Percentiles rank a stretch among this genome's conserved stretches.
phyloP scores from a whole-genome alignment of 139 green algal species.

The Chlorella sp. region DNA sequence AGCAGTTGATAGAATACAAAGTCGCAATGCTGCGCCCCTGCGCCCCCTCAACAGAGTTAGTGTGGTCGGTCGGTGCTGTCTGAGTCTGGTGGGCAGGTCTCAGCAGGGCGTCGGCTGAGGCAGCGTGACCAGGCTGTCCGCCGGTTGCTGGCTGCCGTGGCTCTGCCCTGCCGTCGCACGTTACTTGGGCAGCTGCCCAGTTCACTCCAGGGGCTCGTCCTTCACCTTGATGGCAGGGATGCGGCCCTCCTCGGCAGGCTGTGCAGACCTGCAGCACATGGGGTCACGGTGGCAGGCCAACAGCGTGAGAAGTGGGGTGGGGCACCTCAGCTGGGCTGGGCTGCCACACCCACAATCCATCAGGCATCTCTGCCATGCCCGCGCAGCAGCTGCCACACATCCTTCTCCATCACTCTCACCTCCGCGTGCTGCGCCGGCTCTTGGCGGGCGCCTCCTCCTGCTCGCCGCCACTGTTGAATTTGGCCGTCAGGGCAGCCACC shows the following conservation, averaged over 20 bases:
- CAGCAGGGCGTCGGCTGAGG: too few species aligned
- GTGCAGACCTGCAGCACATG: conserved; percentile 3
- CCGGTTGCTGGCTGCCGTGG: too few species aligned
- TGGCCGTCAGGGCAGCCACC: conserved; percentile 13
- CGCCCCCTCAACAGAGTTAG: too few species aligned
- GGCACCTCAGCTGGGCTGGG: not conserved
- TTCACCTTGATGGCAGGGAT: conserved; percentile 23
- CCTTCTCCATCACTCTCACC: not conserved
- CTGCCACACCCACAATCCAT: not conserved
- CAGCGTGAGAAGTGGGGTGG: too few species aligned
- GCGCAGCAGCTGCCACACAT: not conserved
- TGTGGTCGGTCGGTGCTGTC: too few species aligned
- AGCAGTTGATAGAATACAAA: conserved; percentile 5
- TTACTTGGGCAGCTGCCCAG: too few species aligned
- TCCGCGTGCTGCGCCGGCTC: conserved; percentile 16
- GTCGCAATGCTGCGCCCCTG: too few species aligned
- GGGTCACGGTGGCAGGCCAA: too few species aligned
- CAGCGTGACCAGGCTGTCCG: too few species aligned
- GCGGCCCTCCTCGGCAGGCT: not conserved
- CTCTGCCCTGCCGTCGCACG: too few species aligned
- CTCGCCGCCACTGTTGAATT: not conserved
- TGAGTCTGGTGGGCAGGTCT: too few species aligned
- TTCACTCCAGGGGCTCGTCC: not conserved
- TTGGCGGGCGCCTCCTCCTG: not conserved
- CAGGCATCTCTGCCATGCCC: not conserved